These are phyloP conservation scores for Nemania abortiva DNA, from an alignment of 2,329 filamentous ascomycete species.

Conservation along the genomic window DNA sequence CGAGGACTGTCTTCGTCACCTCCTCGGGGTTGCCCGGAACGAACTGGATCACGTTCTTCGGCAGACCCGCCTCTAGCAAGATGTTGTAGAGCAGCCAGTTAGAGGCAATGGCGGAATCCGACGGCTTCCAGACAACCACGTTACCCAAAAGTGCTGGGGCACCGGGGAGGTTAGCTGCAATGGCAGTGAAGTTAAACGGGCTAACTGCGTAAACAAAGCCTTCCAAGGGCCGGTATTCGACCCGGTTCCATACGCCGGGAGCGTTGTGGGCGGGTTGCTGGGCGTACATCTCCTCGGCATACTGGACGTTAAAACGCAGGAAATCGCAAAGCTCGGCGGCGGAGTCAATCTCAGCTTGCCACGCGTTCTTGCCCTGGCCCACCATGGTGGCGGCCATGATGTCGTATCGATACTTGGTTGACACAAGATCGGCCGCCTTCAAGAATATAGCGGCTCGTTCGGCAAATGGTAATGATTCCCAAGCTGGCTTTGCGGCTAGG, in stretches of 20 bases:
- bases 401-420: constrained; percentile 94
- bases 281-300: constrained; percentile 89
- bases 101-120: constrained; percentile 85
- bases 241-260: constrained; percentile 88
- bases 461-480: constrained; percentile 88
- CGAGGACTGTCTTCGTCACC: constrained; percentile 81
- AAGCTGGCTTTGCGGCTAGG: constrained; percentile 84
- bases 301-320: constrained; percentile 92
- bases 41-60: constrained; percentile 91
- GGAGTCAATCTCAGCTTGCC: constrained; percentile 98
- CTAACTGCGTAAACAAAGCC: constrained; percentile 95
- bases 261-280: constrained; percentile 89
- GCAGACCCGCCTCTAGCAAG: constrained; percentile 89
- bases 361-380: constrained; percentile 97
- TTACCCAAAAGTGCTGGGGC: constrained; percentile 92
- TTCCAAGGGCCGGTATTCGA: constrained; percentile 90
- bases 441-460: constrained; percentile 94
- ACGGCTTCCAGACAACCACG: constrained; percentile 98
- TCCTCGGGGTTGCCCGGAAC: constrained; percentile 88
- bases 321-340: constrained; percentile 95
- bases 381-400: constrained; percentile 97
- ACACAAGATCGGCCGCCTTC: constrained; percentile 92
- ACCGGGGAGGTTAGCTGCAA: constrained; percentile 86
- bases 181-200: constrained; percentile 98
- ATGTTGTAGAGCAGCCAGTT: constrained; percentile 94